phyloP scores from a whole-genome alignment of 139 green algal genomes.

The Micromonas pusilla region DNA sequence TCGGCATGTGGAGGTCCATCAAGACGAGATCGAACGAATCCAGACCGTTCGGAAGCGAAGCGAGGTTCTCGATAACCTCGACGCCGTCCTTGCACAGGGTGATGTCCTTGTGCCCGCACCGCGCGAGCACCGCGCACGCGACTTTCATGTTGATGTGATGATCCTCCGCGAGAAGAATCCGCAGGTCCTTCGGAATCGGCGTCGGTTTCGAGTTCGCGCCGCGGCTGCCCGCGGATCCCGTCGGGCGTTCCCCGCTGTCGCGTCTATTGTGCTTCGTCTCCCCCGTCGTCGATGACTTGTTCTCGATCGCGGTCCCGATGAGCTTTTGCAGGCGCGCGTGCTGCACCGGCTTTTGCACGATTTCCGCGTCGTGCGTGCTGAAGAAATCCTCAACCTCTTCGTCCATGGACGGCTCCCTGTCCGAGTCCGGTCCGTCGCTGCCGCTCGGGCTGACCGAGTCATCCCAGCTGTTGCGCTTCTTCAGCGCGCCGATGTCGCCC shows the following conservation, averaged over 20 bases:
- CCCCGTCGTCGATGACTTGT: not conserved
- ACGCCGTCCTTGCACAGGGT: constrained; percentile 20
- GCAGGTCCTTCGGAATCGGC: constrained; percentile 19
- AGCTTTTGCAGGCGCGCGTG: not conserved
- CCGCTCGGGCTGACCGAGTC: not conserved
- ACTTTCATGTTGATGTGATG: constrained; percentile 32
- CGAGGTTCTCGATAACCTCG: constrained; percentile 11
- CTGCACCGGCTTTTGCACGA: not conserved
- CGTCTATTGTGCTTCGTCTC: no score
- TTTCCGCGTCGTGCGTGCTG: not conserved
- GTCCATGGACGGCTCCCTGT: not conserved
- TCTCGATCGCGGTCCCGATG: not conserved
- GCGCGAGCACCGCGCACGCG: not conserved
- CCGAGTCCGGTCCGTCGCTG: no score
- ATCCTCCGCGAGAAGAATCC: constrained; percentile 32
- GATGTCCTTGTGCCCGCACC: not conserved
- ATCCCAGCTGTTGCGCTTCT: not conserved
- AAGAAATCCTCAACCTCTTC: constrained; percentile 2
- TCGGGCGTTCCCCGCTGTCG: no score
- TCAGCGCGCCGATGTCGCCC: not conserved
- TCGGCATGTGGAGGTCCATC: constrained; percentile 36
- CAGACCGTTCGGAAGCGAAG: not conserved
- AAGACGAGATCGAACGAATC: constrained; percentile 31
- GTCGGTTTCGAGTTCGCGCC: no score
- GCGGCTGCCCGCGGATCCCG: no score